phyloP scores from a whole-genome alignment of 352 stramenopile species.

The Phytophthora multivora region DNA sequence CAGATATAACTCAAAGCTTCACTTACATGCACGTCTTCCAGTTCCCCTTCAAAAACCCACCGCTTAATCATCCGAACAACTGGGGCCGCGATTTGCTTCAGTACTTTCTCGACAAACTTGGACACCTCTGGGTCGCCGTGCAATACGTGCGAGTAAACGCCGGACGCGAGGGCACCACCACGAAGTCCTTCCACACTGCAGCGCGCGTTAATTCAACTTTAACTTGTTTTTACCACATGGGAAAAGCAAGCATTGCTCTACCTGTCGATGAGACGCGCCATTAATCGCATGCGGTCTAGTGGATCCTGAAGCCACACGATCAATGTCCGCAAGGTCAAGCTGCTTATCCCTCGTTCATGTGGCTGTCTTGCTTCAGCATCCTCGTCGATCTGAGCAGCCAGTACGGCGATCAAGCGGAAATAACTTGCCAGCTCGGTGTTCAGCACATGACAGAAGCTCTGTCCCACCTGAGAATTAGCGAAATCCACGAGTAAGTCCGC shows the following conservation, averaged over 20 bases:
- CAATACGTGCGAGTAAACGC: conserved; percentile 90
- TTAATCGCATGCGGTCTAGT: conserved; percentile 87
- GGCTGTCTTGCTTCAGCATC: conserved; percentile 68
- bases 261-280: conserved; percentile 90
- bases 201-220: too few species aligned
- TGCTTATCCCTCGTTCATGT: conserved; percentile 43
- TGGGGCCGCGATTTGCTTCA: conserved; percentile 77
- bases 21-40: conserved; percentile 86
- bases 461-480: conserved; percentile 57
- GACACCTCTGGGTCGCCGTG: conserved; percentile 89
- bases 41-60: conserved; percentile 88
- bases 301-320: conserved; percentile 91
- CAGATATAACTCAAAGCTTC: neutral
- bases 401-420: conserved; percentile 92
- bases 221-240: too few species aligned
- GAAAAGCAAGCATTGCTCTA: conserved; percentile 15
- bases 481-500: conserved; percentile 14
- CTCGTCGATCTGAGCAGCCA: conserved; percentile 90
- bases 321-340: conserved; percentile 88
- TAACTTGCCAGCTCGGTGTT: conserved; percentile 93
- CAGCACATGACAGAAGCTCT: conserved; percentile 91
- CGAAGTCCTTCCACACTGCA: conserved; percentile 77
- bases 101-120: conserved; percentile 74
- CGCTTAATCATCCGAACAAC: conserved; percentile 90
- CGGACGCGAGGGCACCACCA: conserved; percentile 89